phyloP scores from a whole-genome alignment of 495 filamentous ascomycete species.

The Talaromyces stipitatus region DNA sequence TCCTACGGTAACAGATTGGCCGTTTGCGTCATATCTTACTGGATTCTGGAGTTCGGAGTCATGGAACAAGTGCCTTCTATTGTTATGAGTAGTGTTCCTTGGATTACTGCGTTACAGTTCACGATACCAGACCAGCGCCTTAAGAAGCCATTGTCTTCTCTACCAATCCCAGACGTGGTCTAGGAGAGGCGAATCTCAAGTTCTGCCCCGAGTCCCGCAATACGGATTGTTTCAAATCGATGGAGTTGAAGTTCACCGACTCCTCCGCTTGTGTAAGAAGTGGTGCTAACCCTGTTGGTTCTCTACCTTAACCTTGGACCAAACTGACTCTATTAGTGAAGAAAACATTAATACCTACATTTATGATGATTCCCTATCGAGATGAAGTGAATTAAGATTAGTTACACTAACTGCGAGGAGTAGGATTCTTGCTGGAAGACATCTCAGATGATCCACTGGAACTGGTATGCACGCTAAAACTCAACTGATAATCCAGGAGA shows the following conservation, averaged over 20 bases:
- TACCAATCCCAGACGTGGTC: background rate
- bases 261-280: background rate
- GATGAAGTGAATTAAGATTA: too few species aligned
- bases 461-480: background rate
- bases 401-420: too few species aligned
- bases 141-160: background rate
- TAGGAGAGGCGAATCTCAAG: background rate
- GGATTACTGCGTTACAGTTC: too few species aligned
- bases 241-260: background rate
- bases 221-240: constrained; percentile 1
- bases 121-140: too few species aligned
- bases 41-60: too few species aligned
- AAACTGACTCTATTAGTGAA: too few species aligned
- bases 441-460: constrained; percentile 1
- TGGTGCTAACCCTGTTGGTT: too few species aligned
- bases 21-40: too few species aligned
- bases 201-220: constrained; percentile 1
- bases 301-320: too few species aligned
- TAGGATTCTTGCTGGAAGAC: background rate
- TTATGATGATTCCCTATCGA: background rate
- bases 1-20: too few species aligned
- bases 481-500: background rate
- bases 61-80: too few species aligned
- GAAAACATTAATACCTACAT: background rate
- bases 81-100: too few species aligned